These are phyloP conservation scores for Silene vulgaris DNA, from an alignment of 179 eudicot genomes.

Conservation along the genomic window DNA sequence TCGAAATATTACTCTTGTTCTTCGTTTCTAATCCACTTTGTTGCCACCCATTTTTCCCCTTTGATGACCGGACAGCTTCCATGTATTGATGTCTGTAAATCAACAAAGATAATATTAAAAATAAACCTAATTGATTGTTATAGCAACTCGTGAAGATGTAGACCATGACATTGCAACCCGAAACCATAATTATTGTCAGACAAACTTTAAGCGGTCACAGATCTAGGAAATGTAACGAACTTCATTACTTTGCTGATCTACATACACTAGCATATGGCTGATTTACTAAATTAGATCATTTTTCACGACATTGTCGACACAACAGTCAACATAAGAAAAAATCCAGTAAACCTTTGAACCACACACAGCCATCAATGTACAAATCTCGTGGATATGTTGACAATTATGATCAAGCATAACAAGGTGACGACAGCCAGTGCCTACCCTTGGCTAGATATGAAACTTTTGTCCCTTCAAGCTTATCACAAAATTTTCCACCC, in stretches of 20 bases:
- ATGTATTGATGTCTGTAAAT: constrained; percentile 60
- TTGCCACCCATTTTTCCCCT: constrained; percentile 92
- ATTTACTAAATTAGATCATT: neutral
- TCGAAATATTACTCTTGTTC: constrained; percentile 32
- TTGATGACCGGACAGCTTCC: constrained; percentile 75
- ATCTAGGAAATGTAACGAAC: neutral
- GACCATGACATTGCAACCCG: neutral
- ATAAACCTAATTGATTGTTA: neutral
- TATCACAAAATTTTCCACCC: too few species aligned
- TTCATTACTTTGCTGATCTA: neutral
- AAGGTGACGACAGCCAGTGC: too few species aligned
- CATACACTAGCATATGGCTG: neutral
- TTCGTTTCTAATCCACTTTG: constrained; percentile 70
- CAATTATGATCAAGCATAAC: too few species aligned
- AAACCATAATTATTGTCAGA: neutral
- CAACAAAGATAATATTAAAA: neutral
- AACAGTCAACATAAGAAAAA: too few species aligned
- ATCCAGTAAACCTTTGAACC: too few species aligned
- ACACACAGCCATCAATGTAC: too few species aligned
- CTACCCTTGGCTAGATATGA: too few species aligned
- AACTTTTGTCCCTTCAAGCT: too few species aligned
- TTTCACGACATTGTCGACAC: too few species aligned
- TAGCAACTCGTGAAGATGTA: neutral
- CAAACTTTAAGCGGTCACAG: neutral
- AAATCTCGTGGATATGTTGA: too few species aligned